Percentiles rank a stretch among this genome's conserved stretches.
phyloP scores from a whole-genome alignment of 305 asterid genomes.

The Solanum hybrid region DNA sequence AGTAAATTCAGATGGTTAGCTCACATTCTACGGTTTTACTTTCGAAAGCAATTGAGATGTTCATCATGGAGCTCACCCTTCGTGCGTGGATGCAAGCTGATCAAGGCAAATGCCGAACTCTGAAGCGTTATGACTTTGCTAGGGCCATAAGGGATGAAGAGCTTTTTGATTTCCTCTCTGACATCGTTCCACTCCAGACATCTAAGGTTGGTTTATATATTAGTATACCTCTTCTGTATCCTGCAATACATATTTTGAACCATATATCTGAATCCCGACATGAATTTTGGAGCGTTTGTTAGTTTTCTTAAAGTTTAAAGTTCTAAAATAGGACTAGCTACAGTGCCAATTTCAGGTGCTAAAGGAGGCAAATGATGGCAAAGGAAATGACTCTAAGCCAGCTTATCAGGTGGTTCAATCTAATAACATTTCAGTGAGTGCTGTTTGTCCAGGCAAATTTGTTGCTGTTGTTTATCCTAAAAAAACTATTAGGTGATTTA shows the following conservation, averaged over 20 bases:
- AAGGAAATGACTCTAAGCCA: background rate
- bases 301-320: background rate
- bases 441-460: background rate
- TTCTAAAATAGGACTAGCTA: background rate
- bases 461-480: background rate
- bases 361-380: background rate
- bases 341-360: background rate
- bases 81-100: constrained; percentile 33
- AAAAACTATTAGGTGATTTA: background rate
- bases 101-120: constrained; percentile 7
- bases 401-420: background rate
- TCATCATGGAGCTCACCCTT: constrained; percentile 23
- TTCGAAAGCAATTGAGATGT: constrained; percentile 32
- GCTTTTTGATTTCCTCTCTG: constrained; percentile 14
- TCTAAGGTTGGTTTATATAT: constrained; percentile 15
- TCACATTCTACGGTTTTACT: constrained; percentile 25
- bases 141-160: constrained; percentile 21
- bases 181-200: constrained; percentile 12
- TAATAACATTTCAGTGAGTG: background rate
- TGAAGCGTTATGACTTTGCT: constrained; percentile 27
- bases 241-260: background rate
- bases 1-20: constrained; percentile 28
- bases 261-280: background rate
- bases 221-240: background rate
- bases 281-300: background rate